Percentiles rank a stretch among this genome's conserved stretches.
Conservation (phyloP, 2,329 filamentous ascomycete genomes). For the Teratosphaeria nubilosa region DNA sequence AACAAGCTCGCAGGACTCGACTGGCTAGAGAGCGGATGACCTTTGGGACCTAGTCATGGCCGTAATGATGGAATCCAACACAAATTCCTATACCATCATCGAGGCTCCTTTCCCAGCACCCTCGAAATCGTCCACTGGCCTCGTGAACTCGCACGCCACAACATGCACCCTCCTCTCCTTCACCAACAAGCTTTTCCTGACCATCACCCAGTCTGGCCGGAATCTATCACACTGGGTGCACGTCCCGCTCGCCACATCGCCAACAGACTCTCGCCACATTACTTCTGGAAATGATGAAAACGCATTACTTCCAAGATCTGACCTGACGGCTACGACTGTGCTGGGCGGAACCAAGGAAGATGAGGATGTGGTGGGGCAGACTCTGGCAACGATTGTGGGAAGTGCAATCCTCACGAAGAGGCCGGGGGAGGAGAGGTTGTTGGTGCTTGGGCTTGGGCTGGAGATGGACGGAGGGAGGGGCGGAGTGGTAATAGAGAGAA, state of each 20-base stretch:
- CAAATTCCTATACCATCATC: background rate
- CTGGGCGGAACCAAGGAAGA: constrained; percentile 72
- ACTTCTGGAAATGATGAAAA: constrained; percentile 36
- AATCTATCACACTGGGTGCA: constrained; percentile 84
- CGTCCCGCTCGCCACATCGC: constrained; percentile 62
- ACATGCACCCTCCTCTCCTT: constrained; percentile 66
- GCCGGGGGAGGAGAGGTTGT: constrained; percentile 49
- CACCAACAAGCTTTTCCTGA: constrained; percentile 82
- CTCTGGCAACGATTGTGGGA: constrained; percentile 82
- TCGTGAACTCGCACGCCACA: constrained; percentile 59
- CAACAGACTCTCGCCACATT: constrained; percentile 47
- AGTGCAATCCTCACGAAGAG: constrained; percentile 64
- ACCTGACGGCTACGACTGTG: constrained; percentile 77
- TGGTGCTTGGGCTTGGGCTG: constrained; percentile 51
- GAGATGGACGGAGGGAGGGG: constrained; percentile 28
- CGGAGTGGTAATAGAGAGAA: constrained; percentile 10
- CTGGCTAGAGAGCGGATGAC: too few species aligned
- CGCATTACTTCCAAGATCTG: constrained; percentile 61
- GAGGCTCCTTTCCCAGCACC: constrained; percentile 45
- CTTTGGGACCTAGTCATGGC: background rate
- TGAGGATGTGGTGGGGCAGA: constrained; percentile 68
- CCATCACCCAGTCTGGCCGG: constrained; percentile 73
- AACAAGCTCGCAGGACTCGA: background rate
- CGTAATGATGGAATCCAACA: background rate
- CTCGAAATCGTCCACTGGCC: constrained; percentile 38